Base-by-base conservation (phyloP, 2,329 filamentous ascomycete species). In the Pyrenophora graminea region DNA sequence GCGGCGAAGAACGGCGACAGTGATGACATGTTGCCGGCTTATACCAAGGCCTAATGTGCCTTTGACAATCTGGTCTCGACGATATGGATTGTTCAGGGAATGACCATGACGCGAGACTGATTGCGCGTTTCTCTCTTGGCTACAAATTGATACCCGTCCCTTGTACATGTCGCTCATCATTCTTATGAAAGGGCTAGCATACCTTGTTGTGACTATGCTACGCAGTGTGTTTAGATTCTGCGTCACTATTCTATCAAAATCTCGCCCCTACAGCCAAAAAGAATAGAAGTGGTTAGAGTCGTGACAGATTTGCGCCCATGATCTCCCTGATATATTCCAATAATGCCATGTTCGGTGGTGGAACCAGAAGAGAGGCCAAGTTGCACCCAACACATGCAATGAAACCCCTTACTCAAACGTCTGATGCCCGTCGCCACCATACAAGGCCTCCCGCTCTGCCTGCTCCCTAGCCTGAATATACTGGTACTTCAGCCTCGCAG, bases 21-120 rank as follows among this genome's bases (percentile, higher is more conserved):
- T 31, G 55, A 54, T 15, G 59, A 60, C 18, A 55, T 62, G 39
- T 39, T 65, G 39, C 64, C 64, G 32, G 61, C 63, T 18, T 68
- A 66, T 39, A 59, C 60, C 40, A 66, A 66, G 45, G 55, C 55
- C 27, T 61, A 61, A 31, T 43, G 10, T 5, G 19, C 15, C 31
- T 31, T 13, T 13, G 30, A 15, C 18, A n/a, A 18, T 42, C 30
- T 36, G 18, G 7, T 15, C 17, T 18, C 6, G 15, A 36, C 8
- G 15, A 23, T 6, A 9, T 12, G 34, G 23, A 10, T 18, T 31
- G 47, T 27, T 38, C 15, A 6, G 9, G 12, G 21, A 27, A 17
- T 32, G 17, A 27, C 17, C 13, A 23, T 23, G 6, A 13, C 2
- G 19, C 3, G 38, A 27, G 25, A 30, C n/a, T 17, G 43, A 44